Percentiles rank a stretch among this genome's conserved stretches.
phyloP scores from a whole-genome alignment of 345 rosid genomes.

The Durio zibethinus region DNA sequence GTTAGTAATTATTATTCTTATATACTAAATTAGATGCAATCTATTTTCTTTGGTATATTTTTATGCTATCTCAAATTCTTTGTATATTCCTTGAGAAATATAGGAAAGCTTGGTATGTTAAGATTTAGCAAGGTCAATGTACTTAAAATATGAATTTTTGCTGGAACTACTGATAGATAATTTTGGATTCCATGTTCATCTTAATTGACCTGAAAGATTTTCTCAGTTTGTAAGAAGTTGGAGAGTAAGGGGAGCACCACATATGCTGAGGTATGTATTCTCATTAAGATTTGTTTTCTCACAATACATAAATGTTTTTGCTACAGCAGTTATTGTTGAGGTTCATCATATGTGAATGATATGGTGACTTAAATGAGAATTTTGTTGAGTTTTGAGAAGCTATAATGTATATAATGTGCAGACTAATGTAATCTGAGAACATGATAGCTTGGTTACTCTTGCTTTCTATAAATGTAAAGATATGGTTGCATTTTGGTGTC shows the following conservation, averaged over 20 bases:
- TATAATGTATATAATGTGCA: not conserved
- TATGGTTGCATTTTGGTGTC: not conserved
- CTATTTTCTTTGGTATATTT: not conserved
- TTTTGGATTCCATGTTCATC: not conserved
- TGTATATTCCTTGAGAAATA: not conserved
- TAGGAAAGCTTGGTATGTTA: not conserved
- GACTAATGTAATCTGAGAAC: not conserved
- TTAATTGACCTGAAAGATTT: constrained; percentile 9
- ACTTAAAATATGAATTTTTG: not conserved
- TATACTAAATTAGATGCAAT: not conserved
- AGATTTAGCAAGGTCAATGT: not conserved
- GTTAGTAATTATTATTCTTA: constrained; percentile 20
- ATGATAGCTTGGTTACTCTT: not conserved
- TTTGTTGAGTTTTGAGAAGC: not conserved
- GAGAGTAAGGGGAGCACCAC: constrained; percentile 47
- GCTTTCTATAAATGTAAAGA: not conserved
- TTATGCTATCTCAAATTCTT: not conserved
- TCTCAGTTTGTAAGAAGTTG: constrained; percentile 43
- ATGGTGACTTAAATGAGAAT: not conserved
- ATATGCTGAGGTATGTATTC: constrained; percentile 37
- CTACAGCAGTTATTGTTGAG: not conserved
- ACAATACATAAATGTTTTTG: not conserved
- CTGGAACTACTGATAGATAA: not conserved
- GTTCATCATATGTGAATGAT: not conserved
- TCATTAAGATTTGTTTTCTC: not conserved